Evolutionary conservation across 441 rosid genomes (phyloP).

Genomic region (Bruguiera hainesii): DNA sequence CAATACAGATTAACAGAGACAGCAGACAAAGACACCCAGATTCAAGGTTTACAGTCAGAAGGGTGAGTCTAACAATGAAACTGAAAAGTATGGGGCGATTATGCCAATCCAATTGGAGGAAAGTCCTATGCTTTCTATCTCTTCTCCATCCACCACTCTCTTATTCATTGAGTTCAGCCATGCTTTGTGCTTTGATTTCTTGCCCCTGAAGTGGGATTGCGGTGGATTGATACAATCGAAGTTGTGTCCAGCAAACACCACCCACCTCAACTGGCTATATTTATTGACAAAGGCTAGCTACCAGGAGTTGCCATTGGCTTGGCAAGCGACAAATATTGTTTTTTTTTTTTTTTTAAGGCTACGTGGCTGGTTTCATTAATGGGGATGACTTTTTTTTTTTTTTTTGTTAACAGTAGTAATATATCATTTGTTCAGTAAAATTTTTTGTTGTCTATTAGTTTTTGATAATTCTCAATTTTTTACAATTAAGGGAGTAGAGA

Average conservation of each 20-base stretch:
- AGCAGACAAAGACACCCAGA: background rate
- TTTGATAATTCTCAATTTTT: too few species aligned
- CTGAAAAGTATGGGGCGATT: conserved; percentile 30
- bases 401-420: too few species aligned
- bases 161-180: background rate
- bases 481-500: too few species aligned
- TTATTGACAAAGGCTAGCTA: too few species aligned
- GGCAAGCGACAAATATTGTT: too few species aligned
- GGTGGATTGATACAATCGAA: conserved; percentile 1
- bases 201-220: conserved; percentile 5
- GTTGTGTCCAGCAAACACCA: background rate
- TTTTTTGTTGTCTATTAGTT: too few species aligned
- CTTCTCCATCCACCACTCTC: conserved; percentile 6
- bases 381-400: too few species aligned
- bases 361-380: too few species aligned
- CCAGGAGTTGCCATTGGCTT: too few species aligned
- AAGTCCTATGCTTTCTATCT: conserved; percentile 37
- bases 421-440: too few species aligned
- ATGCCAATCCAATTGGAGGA: conserved; percentile 41
- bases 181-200: background rate
- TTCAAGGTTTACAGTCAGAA: background rate
- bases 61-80: conserved; percentile 29
- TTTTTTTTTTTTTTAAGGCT: too few species aligned
- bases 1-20: conserved; percentile 5
- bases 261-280: too few species aligned